Conservation (phyloP, 305 asterid species). For the Vinca major region DNA sequence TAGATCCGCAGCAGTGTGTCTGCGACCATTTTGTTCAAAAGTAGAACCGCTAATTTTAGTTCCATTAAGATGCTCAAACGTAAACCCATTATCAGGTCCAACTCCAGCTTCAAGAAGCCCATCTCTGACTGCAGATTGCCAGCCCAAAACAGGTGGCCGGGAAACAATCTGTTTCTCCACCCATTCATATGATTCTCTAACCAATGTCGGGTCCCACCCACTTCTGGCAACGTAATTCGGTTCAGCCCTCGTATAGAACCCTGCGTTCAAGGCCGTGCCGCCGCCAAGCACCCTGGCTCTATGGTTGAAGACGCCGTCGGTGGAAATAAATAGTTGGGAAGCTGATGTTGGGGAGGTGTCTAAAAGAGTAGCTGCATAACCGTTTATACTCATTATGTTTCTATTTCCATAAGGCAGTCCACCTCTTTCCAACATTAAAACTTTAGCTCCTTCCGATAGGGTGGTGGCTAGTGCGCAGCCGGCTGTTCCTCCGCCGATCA, state of each 20-base stretch:
- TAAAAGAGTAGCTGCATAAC: constrained; percentile 24
- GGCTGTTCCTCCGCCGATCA: constrained; percentile 66
- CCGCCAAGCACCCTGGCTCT: constrained; percentile 72
- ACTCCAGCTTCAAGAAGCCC: constrained; percentile 54
- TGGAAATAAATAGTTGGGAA: constrained; percentile 56
- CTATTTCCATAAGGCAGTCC: constrained; percentile 52
- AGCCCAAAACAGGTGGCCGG: constrained; percentile 33
- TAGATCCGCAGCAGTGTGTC: constrained; percentile 75
- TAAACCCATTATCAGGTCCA: constrained; percentile 41
- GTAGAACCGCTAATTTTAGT: constrained; percentile 60
- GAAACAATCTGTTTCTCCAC: constrained; percentile 56
- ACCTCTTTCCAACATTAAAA: constrained; percentile 54
- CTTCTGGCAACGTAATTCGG: constrained; percentile 17
- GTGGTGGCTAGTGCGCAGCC: constrained; percentile 74
- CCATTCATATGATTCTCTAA: constrained; percentile 55
- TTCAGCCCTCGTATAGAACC: constrained; percentile 56
- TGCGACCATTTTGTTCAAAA: constrained; percentile 46
- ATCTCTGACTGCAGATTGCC: constrained; percentile 59
- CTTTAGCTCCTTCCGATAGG: constrained; percentile 37
- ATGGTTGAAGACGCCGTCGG: constrained; percentile 75
- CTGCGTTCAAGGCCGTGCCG: constrained; percentile 61
- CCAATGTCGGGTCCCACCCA: constrained; percentile 54
- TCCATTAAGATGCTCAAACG: constrained; percentile 52
- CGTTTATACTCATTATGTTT: constrained; percentile 31
- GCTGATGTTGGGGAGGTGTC: constrained; percentile 47